These are phyloP conservation scores for Aegilops bicornis DNA, from an alignment of 176 grass and related monocot species.

Conservation along the genomic window DNA sequence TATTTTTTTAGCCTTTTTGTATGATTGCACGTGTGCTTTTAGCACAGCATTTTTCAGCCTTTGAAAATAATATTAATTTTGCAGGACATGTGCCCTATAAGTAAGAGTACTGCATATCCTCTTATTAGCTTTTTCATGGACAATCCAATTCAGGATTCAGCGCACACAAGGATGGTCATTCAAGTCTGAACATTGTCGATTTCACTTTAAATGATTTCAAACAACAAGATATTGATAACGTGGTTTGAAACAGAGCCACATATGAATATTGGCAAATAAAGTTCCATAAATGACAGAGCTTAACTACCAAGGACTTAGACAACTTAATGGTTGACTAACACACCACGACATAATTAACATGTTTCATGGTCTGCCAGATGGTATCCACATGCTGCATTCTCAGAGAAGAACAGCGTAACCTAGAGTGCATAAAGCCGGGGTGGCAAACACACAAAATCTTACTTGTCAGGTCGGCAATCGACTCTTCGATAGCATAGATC, in stretches of 20 bases:
- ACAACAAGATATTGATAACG: background rate
- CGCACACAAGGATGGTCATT: background rate
- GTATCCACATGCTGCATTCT: background rate
- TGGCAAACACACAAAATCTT: background rate
- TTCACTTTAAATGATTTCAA: background rate
- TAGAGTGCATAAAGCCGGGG: background rate
- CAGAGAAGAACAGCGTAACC: background rate
- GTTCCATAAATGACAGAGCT: background rate
- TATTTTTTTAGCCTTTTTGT: background rate
- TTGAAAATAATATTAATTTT: background rate
- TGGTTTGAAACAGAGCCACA: background rate
- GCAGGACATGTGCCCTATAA: background rate
- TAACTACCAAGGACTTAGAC: background rate
- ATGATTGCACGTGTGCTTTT: background rate
- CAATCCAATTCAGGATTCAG: background rate
- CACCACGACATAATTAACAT: background rate
- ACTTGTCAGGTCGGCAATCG: constrained; percentile 53
- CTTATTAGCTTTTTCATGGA: background rate
- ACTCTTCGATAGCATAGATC: constrained; percentile 42
- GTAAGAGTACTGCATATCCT: background rate
- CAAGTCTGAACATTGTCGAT: background rate
- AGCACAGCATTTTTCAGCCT: background rate
- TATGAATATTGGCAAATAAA: background rate
- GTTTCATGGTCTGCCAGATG: background rate
- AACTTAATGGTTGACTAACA: background rate